These are phyloP conservation scores for Cardiosporidium cionae DNA, from an alignment of 169 alveolate species.

Conservation along the genomic window DNA sequence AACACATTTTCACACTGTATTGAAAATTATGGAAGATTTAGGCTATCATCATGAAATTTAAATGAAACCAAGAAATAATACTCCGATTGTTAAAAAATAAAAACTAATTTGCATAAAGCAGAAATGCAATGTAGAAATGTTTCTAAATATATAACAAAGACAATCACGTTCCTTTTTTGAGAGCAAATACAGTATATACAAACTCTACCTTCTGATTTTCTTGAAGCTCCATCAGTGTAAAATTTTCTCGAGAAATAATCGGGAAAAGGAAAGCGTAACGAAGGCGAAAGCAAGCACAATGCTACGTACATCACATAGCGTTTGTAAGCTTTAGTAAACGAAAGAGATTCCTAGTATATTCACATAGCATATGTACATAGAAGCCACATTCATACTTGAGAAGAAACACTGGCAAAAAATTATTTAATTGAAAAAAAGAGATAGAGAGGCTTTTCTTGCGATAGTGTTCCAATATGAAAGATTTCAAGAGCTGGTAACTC, in stretches of 20 bases:
- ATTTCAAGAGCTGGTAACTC: too few relatives aligned
- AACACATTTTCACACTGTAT: too few relatives aligned
- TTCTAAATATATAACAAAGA: too few relatives aligned
- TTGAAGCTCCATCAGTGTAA: background rate
- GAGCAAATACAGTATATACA: too few relatives aligned
- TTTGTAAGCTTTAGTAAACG: background rate
- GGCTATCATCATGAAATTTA: too few relatives aligned
- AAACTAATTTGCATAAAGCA: too few relatives aligned
- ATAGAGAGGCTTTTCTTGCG: background rate
- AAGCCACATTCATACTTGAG: background rate
- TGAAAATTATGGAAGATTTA: too few relatives aligned
- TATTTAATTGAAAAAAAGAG: background rate
- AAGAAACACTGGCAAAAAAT: background rate
- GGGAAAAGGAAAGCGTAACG: background rate
- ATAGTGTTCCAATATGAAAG: background rate
- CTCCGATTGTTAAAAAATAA: background rate
- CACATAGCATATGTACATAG: too few relatives aligned
- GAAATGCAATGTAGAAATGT: too few relatives aligned
- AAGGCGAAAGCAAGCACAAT: background rate
- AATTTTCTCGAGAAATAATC: background rate
- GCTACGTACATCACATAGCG: background rate
- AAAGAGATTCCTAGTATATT: background rate
- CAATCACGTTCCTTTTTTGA: too few relatives aligned
- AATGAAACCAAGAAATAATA: too few relatives aligned
- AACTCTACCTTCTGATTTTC: background rate